Conservation (phyloP, 2,329 filamentous ascomycete genomes). For the Alternaria consortialis region DNA sequence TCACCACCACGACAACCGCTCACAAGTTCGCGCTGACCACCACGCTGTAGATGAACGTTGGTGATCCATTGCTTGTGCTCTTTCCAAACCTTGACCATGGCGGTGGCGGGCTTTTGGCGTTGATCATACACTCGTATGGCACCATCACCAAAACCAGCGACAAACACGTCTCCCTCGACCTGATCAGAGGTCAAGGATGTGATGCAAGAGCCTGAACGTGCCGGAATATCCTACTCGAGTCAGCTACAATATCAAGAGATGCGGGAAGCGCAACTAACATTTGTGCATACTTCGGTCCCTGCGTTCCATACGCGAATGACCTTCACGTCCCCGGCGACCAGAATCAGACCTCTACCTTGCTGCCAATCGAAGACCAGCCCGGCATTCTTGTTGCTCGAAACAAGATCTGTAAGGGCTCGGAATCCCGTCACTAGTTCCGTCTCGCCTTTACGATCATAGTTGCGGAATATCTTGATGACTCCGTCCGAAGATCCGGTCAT, state of each 20-base stretch:
- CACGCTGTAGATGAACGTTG: constrained; percentile 95
- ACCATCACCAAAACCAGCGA: constrained; percentile 95
- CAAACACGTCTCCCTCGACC: constrained; percentile 95
- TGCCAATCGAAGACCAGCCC: constrained; percentile 99
- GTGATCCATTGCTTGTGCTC: constrained; percentile 96
- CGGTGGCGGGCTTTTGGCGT: constrained; percentile 80
- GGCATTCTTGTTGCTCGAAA: constrained; percentile 92
- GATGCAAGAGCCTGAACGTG: constrained; percentile 92
- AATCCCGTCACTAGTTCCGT: constrained; percentile 90
- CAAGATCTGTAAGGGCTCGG: constrained; percentile 90
- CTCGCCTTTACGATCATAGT: constrained; percentile 80
- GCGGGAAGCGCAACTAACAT: constrained; percentile 56
- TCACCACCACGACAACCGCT: constrained; percentile 92
- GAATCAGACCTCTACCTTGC: constrained; percentile 90
- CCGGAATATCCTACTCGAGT: constrained; percentile 77
- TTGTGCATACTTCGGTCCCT: constrained; percentile 88
- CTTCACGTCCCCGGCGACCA: constrained; percentile 96
- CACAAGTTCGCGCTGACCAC: constrained; percentile 88
- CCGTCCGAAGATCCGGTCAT: constrained; percentile 97
- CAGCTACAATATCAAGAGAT: constrained; percentile 5
- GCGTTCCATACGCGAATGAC: constrained; percentile 97
- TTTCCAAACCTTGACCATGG: constrained; percentile 97
- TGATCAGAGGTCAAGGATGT: constrained; percentile 96
- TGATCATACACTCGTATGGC: constrained; percentile 95
- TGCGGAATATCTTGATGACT: constrained; percentile 89